Base-by-base conservation (phyloP, 306 rosid species). In the Morella rubra region DNA sequence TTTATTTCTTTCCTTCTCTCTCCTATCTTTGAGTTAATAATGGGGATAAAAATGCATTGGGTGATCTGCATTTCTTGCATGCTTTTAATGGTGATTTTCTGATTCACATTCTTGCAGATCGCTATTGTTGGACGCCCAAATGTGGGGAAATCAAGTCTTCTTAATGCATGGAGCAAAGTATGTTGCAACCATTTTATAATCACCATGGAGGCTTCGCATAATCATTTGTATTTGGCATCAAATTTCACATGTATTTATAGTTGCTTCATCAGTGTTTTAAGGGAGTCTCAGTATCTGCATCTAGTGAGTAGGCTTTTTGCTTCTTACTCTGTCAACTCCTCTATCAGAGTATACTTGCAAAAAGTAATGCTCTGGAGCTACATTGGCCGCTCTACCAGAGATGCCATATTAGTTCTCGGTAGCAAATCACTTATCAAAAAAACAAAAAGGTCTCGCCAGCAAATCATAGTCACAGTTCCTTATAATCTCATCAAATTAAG, bases 81-180 rank as follows among this genome's bases (percentile, higher is more conserved):
- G 80, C 73, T 69, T 73, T 59, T 76, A 27, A 77, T 72, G 67
- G 53, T 74, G 55, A 77, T 74, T 6, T 81, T 68, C 47, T 45
- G 44, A 44, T 69, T 79, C 20, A 55, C 70, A 86, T 72, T 75
- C 73, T 77, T 83, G 82, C 94, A 95, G 97, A 83, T 95, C 80
- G 98, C 98, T 72, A 95, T 95, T 76, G 90, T 95, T 73, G 98
- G 97, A 76, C 96, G 97, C 22, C 98, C 98, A 71, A 95, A 95
- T 80, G 97, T 95, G 46, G 98, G 97, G 82, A 95, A 95, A 85
- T 95, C 98, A 22, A 92, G 98, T 87, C 95, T 95, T 80, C 98
- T 95, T 78, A 95, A 95, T 92, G 96, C 97, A 77, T 95, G 98
- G 98, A 89, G 97, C 93, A 92, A 88, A 90, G 98, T 95, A 89